Conservation (phyloP, 768 basidiomycete species). For the Ramaria rubella region DNA sequence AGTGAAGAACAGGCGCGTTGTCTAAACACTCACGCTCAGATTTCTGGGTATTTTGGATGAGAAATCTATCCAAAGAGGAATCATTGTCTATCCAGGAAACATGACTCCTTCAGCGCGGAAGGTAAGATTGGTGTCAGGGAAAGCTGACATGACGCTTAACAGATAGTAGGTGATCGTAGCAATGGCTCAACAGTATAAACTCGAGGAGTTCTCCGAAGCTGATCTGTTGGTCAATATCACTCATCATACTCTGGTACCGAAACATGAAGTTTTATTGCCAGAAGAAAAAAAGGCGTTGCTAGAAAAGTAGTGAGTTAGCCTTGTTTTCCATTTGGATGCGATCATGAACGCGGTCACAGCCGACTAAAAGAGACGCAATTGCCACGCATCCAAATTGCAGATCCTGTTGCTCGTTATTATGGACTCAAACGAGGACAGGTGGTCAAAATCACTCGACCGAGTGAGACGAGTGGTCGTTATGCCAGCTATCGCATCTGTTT, state of each 20-base stretch:
- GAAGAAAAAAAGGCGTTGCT: constrained; percentile 85
- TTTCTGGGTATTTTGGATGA: constrained; percentile 87
- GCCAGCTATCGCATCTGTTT: constrained; percentile 88
- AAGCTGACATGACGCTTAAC: not conserved
- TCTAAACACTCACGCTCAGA: constrained; percentile 37
- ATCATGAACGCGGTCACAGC: constrained; percentile 36
- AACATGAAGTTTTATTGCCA: constrained; percentile 76
- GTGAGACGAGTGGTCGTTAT: constrained; percentile 93
- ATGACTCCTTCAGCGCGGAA: constrained; percentile 98
- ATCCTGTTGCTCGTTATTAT: constrained; percentile 98
- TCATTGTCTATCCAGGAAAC: constrained; percentile 92
- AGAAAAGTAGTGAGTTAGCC: constrained; percentile 78
- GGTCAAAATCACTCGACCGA: constrained; percentile 95
- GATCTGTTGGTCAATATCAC: constrained; percentile 97
- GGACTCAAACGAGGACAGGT: constrained; percentile 93
- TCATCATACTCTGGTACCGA: constrained; percentile 90
- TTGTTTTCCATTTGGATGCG: constrained; percentile 9
- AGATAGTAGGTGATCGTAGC: constrained; percentile 75
- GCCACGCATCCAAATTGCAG: constrained; percentile 91
- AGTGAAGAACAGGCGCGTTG: not conserved
- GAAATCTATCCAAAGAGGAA: constrained; percentile 81
- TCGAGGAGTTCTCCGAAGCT: constrained; percentile 96
- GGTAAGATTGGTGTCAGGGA: constrained; percentile 35
- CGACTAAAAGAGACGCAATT: constrained; percentile 97
- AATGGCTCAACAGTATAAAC: constrained; percentile 76